phyloP scores from a whole-genome alignment of 495 filamentous ascomycete genomes.

The Podospora pseudoanserina region DNA sequence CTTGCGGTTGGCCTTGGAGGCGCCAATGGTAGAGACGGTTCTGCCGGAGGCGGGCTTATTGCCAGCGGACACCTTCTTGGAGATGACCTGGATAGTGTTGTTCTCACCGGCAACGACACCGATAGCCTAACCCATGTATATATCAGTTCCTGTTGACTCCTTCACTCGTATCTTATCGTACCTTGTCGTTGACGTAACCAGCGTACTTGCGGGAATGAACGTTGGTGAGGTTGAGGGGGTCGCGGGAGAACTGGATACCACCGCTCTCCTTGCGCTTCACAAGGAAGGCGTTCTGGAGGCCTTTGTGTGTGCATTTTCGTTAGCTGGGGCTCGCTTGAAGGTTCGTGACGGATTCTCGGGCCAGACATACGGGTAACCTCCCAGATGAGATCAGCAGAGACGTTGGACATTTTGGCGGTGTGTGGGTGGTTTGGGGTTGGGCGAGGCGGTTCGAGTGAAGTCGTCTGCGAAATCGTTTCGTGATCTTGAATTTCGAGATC shows the following conservation, averaged over 20 bases:
- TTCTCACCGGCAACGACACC: slow-evolving; percentile 66
- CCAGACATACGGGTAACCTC: slow-evolving; percentile 73
- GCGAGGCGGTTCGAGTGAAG: slow-evolving; percentile 29
- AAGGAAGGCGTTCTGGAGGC: slow-evolving; percentile 76
- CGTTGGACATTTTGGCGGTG: slow-evolving; percentile 52
- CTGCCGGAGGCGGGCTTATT: slow-evolving; percentile 67
- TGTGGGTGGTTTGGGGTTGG: slow-evolving; percentile 28
- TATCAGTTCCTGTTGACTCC: slow-evolving; percentile 21
- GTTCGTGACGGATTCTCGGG: neutral
- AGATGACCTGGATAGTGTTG: slow-evolving; percentile 68
- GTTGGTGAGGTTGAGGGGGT: slow-evolving; percentile 88
- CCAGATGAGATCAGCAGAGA: slow-evolving; percentile 89
- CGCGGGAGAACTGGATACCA: slow-evolving; percentile 83
- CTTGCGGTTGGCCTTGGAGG: slow-evolving; percentile 71
- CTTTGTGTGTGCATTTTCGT: slow-evolving; percentile 42
- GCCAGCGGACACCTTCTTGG: slow-evolving; percentile 72
- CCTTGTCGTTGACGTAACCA: slow-evolving; percentile 90
- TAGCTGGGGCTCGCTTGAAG: neutral
- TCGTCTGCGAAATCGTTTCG: slow-evolving; percentile 25
- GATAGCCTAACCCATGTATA: slow-evolving; percentile 59
- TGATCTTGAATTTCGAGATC: slow-evolving; percentile 35
- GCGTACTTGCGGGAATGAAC: slow-evolving; percentile 89
- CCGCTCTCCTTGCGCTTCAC: slow-evolving; percentile 78
- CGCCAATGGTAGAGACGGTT: slow-evolving; percentile 61
- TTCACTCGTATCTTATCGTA: slow-evolving; percentile 41